Evolutionary conservation across 306 rosid species (phyloP), one percentile per base, ranked within the genome.

Genomic region (Pachyrhizus erosus): DNA sequence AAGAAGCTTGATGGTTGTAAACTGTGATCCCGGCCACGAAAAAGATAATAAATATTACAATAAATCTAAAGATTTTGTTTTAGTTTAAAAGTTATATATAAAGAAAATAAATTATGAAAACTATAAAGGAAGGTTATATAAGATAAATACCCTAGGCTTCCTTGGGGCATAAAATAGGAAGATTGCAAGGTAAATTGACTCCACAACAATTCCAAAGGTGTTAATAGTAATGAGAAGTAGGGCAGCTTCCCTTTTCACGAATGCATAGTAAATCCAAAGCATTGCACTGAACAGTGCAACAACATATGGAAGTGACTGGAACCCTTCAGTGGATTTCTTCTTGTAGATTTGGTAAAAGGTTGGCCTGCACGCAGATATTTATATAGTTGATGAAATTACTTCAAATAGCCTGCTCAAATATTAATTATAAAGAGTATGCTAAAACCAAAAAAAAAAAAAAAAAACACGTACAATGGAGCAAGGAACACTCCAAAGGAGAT

Each of bases 191-290:
- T 93, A 93, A 75, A 62, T 5, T 0, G 92, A 12, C 70, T 96
- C 99, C 9, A 93, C 88, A 31, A 96, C 82, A 71, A 90, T 83
- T 17, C 99, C 99, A 75, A 91, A 84, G 3, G 91, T 88, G 91
- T 96, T 96, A 84, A 96, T 91, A 77, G 99, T 92, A 84, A 93
- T 89, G 73, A 96, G 94, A 79, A 96, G 92, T 46, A 93, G 90
- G 43, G 87, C 86, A 18, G 91, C 76, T 14, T 90, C 92, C 24
- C 62, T 64, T 55, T 96, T 93, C 17, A 92, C 88, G 54, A 91
- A 66, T 5, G 97, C 99, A 3, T 96, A 96, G 91, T 93, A 96
- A 54, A 96, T 89, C 97, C 94, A 92, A 57, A 93, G 88, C 97
- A 91, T 93, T 34, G 89, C 94, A 77, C 99, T 96, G 55, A 96